phyloP scores from a whole-genome alignment of 2,329 filamentous ascomycete genomes.

The Curvularia sp. region DNA sequence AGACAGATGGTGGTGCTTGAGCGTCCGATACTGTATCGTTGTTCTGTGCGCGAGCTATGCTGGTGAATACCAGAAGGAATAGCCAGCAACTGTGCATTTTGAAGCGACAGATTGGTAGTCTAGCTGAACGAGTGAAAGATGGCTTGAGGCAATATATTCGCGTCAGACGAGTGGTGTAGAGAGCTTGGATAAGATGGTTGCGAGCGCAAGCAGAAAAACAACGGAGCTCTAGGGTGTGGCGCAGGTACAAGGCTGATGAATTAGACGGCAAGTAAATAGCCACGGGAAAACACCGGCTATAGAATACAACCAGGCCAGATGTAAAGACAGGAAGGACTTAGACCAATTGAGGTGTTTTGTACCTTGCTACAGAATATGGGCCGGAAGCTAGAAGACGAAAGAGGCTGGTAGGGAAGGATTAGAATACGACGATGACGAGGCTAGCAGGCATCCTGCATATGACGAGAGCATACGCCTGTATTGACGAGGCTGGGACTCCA shows the following conservation, averaged over 20 bases:
- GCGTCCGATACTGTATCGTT: slow-evolving; percentile 22
- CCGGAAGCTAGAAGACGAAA: slow-evolving; percentile 31
- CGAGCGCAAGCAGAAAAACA: background rate
- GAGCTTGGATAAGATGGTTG: background rate
- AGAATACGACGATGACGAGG: slow-evolving; percentile 38
- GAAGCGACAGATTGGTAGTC: slow-evolving; percentile 39
- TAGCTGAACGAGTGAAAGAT: slow-evolving; percentile 37
- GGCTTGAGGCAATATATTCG: slow-evolving; percentile 29
- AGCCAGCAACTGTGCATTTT: slow-evolving; percentile 42
- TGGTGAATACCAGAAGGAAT: slow-evolving; percentile 34
- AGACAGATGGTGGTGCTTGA: slow-evolving; percentile 3
- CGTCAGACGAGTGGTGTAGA: slow-evolving; percentile 33
- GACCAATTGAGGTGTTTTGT: slow-evolving; percentile 21
- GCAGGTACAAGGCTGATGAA: background rate
- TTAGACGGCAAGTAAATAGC: background rate
- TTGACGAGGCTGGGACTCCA: slow-evolving; percentile 37
- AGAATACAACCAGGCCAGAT: background rate
- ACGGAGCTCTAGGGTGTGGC: background rate
- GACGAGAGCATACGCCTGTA: slow-evolving; percentile 30
- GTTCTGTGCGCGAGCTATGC: slow-evolving; percentile 23
- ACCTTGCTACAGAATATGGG: slow-evolving; percentile 43
- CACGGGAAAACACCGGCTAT: background rate
- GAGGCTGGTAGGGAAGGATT: slow-evolving; percentile 30
- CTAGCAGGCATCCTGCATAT: slow-evolving; percentile 32
- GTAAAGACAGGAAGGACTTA: background rate